Conservation (phyloP, 1,139 yeast species). For the Protomyces gravidus region DNA sequence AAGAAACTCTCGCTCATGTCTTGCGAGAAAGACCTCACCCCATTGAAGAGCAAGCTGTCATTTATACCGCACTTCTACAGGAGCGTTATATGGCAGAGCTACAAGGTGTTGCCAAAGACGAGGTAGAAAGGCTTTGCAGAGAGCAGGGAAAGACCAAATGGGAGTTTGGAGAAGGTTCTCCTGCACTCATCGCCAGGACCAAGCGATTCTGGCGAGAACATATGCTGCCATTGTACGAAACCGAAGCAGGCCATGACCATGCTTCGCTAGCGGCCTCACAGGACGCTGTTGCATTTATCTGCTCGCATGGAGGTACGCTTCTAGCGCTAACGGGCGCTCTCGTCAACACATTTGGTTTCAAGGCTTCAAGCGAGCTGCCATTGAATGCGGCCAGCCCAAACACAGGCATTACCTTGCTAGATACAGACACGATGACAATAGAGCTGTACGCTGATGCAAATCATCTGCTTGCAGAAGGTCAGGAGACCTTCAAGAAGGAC, state of each 20-base stretch:
- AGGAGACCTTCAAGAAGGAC: slow-evolving; percentile 7
- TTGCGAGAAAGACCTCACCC: neutral
- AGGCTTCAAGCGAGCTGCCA: neutral
- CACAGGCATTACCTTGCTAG: slow-evolving; percentile 15
- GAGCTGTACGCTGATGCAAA: slow-evolving; percentile 17
- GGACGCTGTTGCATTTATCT: slow-evolving; percentile 1
- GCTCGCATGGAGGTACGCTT: slow-evolving; percentile 24
- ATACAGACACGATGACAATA: slow-evolving; percentile 13
- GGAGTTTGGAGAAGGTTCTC: slow-evolving; percentile 17
- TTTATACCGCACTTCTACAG: slow-evolving; percentile 6
- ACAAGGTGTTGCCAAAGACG: slow-evolving; percentile 21
- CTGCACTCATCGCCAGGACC: slow-evolving; percentile 9
- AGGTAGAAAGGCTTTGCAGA: slow-evolving; percentile 9
- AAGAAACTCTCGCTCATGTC: slow-evolving; percentile 20
- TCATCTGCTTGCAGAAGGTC: slow-evolving; percentile 8
- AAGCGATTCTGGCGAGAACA: slow-evolving; percentile 10
- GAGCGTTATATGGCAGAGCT: slow-evolving; percentile 27
- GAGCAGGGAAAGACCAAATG: slow-evolving; percentile 20
- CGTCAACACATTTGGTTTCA: slow-evolving; percentile 6
- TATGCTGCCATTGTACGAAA: slow-evolving; percentile 10
- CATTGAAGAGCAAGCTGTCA: neutral
- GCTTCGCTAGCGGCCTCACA: neutral
- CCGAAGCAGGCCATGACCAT: neutral
- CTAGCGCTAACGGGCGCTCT: slow-evolving; percentile 7
- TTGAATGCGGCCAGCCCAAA: slow-evolving; percentile 13